A percentile compares a stretch with the other conserved stretches of the same genome.
Evolutionary conservation across 345 rosid genomes (phyloP).

Genomic region (Hibiscus syriacus): DNA sequence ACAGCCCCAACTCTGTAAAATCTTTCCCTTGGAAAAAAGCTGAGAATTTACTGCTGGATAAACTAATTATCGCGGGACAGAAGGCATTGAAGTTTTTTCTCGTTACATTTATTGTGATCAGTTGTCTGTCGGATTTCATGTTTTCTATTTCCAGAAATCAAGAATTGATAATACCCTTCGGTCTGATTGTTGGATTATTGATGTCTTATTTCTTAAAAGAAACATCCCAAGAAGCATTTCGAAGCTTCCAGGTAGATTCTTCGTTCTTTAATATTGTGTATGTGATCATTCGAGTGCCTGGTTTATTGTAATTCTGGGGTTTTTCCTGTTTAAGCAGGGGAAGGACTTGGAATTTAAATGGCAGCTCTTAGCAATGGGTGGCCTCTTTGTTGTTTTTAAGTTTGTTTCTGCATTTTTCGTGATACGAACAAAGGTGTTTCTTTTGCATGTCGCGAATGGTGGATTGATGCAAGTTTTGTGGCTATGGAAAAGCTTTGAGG

Average conservation of each 20-base stretch:
- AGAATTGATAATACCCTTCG: slow-evolving; percentile 17
- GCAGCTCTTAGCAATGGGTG: slow-evolving; percentile 22
- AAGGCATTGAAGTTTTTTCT: slow-evolving; percentile 2
- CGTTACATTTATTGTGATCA: slow-evolving; percentile 15
- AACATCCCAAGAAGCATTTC: background rate
- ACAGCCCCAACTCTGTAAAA: slow-evolving; percentile 22
- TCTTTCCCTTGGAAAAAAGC: slow-evolving; percentile 41
- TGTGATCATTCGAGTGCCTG: background rate
- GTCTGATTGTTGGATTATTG: slow-evolving; percentile 38
- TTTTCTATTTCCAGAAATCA: background rate
- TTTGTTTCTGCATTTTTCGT: slow-evolving; percentile 21
- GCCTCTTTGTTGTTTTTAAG: slow-evolving; percentile 34
- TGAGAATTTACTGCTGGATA: background rate
- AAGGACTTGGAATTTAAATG: slow-evolving; percentile 13
- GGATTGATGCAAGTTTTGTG: slow-evolving; percentile 49
- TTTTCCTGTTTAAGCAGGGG: slow-evolving; percentile 23
- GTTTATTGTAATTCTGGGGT: background rate
- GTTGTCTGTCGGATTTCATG: slow-evolving; percentile 33
- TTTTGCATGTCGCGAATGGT: slow-evolving; percentile 47
- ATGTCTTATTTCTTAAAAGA: slow-evolving; percentile 29
- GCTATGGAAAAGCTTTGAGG: slow-evolving; percentile 28
- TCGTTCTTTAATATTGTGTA: background rate
- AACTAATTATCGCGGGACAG: background rate
- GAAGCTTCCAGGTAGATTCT: slow-evolving; percentile 30
- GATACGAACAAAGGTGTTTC: slow-evolving; percentile 15